Evolutionary conservation across 2,329 filamentous ascomycete genomes (phyloP), one percentile per base, ranked within the genome.

Genomic region (Daldinia eschscholtzii): DNA sequence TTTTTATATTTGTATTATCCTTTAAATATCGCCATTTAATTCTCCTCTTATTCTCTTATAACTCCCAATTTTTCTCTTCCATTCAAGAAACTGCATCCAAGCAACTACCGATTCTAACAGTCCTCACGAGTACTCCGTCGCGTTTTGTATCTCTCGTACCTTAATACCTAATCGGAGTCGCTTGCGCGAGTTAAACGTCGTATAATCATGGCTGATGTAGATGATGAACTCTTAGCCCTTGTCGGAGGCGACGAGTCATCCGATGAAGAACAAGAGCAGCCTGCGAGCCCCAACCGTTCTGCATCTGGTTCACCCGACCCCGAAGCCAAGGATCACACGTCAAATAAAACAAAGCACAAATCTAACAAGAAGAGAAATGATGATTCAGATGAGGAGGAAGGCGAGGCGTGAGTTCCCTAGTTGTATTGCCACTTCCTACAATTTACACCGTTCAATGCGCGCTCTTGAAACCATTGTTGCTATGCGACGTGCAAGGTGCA

Each of bases 191-290:
- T n/a, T 13, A 33, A 18, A 52, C 15, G n/a, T 52, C 6, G 10
- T 33, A 28, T 55, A 58, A 50, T 46, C 76, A 97, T 97, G 94
- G 92, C 93, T 64, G 93, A 95, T 78, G 88, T 98, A 73, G 95
- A 98, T 79, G 94, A 95, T 76, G 95, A 98, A 83, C 90, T 98
- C 73, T 91, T 98, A 72, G 94, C 93, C 77, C 90, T 98, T 72
- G 96, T 94, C 61, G 96, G 93, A 76, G 93, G 93, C 74, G 91
- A 88, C 68, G 86, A 85, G 67, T 86, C 84, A 60, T 88, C 88
- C 65, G 88, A 88, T 74, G 88, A 88, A 80, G 86, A 83, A 62
- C 79, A 81, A 63, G 84, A 80, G 79, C 80, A 81, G 80, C 82
- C 83, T 77, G 83, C 84, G 80, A 83, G 84, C 75, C 81, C 82